Evolutionary conservation across 2,329 filamentous ascomycete genomes (phyloP), one percentile per base, ranked within the genome.

Genomic region (Verticillium zaregamsianum): DNA sequence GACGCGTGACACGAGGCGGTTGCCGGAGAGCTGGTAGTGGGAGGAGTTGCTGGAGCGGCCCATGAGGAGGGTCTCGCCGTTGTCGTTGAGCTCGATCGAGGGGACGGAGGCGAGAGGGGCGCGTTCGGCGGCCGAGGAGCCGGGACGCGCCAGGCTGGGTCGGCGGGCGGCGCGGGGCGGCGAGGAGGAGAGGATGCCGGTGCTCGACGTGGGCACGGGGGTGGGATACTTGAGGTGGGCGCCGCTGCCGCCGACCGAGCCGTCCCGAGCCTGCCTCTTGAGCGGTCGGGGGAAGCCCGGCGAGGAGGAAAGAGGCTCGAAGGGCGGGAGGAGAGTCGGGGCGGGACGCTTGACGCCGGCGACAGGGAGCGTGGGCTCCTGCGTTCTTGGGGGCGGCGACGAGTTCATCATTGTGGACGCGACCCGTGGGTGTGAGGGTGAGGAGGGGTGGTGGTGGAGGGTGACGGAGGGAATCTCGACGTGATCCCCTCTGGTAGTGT

Each of bases 41-140:
- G 93, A 96, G 15, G 93, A 96, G 76, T 92, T 94, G 78, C 92
- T 97, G 6, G 93, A 97, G 67, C 95, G 87, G 66, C 95, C 95
- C 90, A 99, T 95, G 64, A 90, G 83, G 37, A 97, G 78, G 15
- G 87, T 80, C 69, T 96, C 91, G 66, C 94, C 93, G 76, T 90
- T 92, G 67, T 88, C 89, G 60, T 89, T 88, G 20, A 98, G 85
- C 73, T 91, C 86, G 65, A 98, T 82, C 25, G 88, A 87, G n/a
- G 93, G 92, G 58, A 99, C 88, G 58, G 90, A 86, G 59, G 89
- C 89, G 59, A 99, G 84, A 49, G 95, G 95, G 68, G 87, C 87
- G 70, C 95, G 90, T 69, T 96, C 93, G 20, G 45, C 45, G 7
- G 45, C 8, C 3, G 91, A 90, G 62, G 87, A 78, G 61, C 81